phyloP scores from a whole-genome alignment of 208 protist species.

The Acanthamoeba triangularis region DNA sequence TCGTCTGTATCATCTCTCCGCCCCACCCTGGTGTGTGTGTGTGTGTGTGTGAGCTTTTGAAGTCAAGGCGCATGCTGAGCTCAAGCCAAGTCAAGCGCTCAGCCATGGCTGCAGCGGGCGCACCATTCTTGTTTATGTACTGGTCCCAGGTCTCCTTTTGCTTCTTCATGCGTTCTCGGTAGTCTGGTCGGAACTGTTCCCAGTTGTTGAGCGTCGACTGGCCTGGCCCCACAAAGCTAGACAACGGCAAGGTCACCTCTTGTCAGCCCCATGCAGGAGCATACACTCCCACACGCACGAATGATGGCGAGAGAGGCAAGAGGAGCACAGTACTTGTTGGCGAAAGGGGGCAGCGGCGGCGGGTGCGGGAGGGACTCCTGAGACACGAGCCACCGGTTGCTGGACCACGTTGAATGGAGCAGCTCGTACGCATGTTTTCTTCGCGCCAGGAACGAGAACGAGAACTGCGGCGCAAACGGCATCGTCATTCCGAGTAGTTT shows the following conservation, averaged over 20 bases:
- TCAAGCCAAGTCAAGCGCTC: background rate
- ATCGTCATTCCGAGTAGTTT: background rate
- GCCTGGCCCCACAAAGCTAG: slow-evolving; percentile 27
- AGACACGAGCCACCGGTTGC: slow-evolving; percentile 36
- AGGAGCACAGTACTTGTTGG: background rate
- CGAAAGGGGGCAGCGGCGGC: background rate
- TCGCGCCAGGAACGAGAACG: slow-evolving; percentile 28
- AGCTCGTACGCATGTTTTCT: slow-evolving; percentile 66
- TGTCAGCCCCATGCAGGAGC: background rate
- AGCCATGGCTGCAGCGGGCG: background rate
- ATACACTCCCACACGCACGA: background rate
- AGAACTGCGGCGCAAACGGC: background rate
- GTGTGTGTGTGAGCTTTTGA: no score
- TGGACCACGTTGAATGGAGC: slow-evolving; percentile 66
- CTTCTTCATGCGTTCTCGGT: slow-evolving; percentile 40
- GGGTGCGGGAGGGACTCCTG: slow-evolving; percentile 12
- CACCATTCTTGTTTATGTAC: slow-evolving; percentile 74
- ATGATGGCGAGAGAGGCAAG: background rate
- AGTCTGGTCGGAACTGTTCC: slow-evolving; percentile 49
- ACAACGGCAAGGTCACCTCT: no score
- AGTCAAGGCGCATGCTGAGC: no score
- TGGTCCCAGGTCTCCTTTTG: slow-evolving; percentile 65
- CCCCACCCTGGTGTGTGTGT: slow-evolving; percentile 13
- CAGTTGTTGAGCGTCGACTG: background rate
- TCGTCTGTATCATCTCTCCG: slow-evolving; percentile 59